Evolutionary conservation across 305 asterid genomes (phyloP).

Genomic region (Ajuga reptans): DNA sequence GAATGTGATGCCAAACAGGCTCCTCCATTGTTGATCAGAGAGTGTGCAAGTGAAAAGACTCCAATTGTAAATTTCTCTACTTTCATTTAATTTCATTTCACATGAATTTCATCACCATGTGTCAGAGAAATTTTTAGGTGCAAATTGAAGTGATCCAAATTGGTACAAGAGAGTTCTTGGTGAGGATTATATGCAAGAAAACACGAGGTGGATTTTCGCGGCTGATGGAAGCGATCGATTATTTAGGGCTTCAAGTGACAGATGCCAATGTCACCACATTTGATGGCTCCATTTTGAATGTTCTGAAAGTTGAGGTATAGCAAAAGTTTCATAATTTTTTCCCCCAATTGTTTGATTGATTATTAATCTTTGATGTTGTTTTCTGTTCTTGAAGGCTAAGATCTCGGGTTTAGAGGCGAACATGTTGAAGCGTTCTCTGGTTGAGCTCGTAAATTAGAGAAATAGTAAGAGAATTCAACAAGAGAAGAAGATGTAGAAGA

Average conservation of each 20-base stretch:
- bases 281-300: conserved; percentile 40
- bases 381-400: conserved; percentile 34
- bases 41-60: conserved; percentile 20
- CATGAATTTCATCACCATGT: not conserved
- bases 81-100: not conserved
- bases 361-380: not conserved
- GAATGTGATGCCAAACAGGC: conserved; percentile 26
- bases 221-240: conserved; percentile 52
- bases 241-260: conserved; percentile 45
- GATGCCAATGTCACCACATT: conserved; percentile 56
- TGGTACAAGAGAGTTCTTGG: conserved; percentile 42
- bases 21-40: conserved; percentile 11
- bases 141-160: conserved; percentile 56
- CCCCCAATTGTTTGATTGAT: no score
- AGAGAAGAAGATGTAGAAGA: no score
- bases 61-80: conserved; percentile 26
- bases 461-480: no score
- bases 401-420: conserved; percentile 25
- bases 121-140: conserved; percentile 26
- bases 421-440: conserved; percentile 40
- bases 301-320: conserved; percentile 54
- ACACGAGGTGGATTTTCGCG: conserved; percentile 40
- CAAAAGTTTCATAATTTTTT: no score
- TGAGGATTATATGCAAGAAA: conserved; percentile 41
- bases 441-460: conserved; percentile 28